Evolutionary conservation across 2,329 filamentous ascomycete genomes (phyloP), one percentile per base, ranked within the genome.

Genomic region (Neonectria magnoliae): DNA sequence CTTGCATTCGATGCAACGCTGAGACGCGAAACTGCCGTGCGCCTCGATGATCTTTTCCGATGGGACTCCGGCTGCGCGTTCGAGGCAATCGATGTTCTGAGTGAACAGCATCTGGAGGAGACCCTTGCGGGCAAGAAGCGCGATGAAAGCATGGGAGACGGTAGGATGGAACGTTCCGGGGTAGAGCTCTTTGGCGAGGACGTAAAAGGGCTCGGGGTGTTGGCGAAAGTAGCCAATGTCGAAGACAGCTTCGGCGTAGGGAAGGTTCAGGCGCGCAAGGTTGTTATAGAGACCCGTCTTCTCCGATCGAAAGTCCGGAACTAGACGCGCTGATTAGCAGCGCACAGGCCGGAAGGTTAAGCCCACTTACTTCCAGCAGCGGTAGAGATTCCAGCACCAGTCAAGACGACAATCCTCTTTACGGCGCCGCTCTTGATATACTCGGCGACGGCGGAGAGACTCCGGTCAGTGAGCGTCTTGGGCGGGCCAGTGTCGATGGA

Each of bases 51-150:
- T 94, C 78, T 87, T 90, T 2, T 95, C 89, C 0, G 83, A 85
- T 0, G 94, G 92, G 1, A 99, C 90, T 27, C 96, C 96, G 13
- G 95, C 96, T 70, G 88, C 86, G 22, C 94, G 88, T 80, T 99
- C 96, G 13, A 99, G 85, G 74, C 94, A 97, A 81, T 99, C 96
- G 71, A 99, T 98, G 76, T 99, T 99, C 76, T 99, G 96, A 0
- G 96, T 98, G 79, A 98, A 99, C 57, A 96, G 87, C 83, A 94
- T 96, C 69, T 91, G 82, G 25, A 99, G 82, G 44, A 95, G 82
- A 4, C 88, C 89, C 80, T 97, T 97, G 65, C 90, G 83, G 62
- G 94, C 87, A 16, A 98, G 88, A 25, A 99, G 83, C 14, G 89
- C 86, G 73, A 99, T 90, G 79, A 99, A 99, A 38, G 88, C 91